Evolutionary conservation across 768 basidiomycete genomes (phyloP).

Genomic region (Leucocoprinus sp.): DNA sequence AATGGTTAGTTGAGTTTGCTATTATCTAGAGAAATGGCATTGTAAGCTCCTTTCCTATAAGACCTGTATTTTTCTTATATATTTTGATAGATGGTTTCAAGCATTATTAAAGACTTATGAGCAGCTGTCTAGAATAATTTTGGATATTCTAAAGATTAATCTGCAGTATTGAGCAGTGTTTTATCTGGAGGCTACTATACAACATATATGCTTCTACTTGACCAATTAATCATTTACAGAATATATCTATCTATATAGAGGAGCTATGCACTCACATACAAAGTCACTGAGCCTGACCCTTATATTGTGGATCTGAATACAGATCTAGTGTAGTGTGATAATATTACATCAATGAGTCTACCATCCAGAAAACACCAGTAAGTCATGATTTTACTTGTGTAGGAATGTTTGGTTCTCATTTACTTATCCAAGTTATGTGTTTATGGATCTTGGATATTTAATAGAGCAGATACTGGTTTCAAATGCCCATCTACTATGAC

Average conservation of each 20-base stretch:
- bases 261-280: conserved; percentile 73
- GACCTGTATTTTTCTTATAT: no score
- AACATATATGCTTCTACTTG: conserved; percentile 60
- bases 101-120: conserved; percentile 86
- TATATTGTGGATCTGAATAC: conserved; percentile 80
- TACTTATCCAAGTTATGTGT: conserved; percentile 58
- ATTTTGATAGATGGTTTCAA: conserved; percentile 70
- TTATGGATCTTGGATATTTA: conserved; percentile 75
- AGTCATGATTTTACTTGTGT: conserved; percentile 19
- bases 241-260: conserved; percentile 42
- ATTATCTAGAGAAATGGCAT: conserved; percentile 79
- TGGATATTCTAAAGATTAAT: conserved; percentile 84
- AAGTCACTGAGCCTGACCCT: conserved; percentile 87
- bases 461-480: conserved; percentile 79
- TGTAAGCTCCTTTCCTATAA: conserved; percentile 47
- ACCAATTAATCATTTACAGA: background rate
- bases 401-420: no score
- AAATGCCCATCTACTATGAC: conserved; percentile 60
- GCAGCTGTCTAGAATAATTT: conserved; percentile 78
- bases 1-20: conserved; percentile 58
- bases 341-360: conserved; percentile 53
- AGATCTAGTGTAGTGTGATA: conserved; percentile 71
- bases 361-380: conserved; percentile 61
- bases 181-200: conserved; percentile 73
- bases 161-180: conserved; percentile 77